Percentiles rank a stretch among this genome's conserved stretches.
These are phyloP conservation scores for Podospora pseudocomata DNA, from an alignment of 495 filamentous ascomycete genomes.

Conservation along the genomic window DNA sequence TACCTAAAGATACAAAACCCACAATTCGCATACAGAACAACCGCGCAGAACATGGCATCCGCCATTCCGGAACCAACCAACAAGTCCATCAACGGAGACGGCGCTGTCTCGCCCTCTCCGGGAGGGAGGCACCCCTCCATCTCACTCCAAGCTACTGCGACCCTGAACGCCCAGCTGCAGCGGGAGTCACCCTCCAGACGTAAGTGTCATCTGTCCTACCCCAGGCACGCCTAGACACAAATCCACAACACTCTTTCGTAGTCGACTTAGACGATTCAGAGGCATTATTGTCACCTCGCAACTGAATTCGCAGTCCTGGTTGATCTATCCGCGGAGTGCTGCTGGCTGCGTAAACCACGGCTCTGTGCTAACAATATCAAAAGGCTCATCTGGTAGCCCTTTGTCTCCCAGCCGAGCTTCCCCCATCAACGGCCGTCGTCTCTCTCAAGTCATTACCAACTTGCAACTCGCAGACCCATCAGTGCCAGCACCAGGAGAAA, in stretches of 20 bases:
- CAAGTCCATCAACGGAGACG: constrained; percentile 25
- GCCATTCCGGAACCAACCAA: constrained; percentile 44
- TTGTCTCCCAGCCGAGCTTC: constrained; percentile 51
- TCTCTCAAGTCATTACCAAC: constrained; percentile 69
- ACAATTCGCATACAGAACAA: not conserved
- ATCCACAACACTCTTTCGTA: not conserved
- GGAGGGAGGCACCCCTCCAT: constrained; percentile 51
- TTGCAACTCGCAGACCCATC: constrained; percentile 66
- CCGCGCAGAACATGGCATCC: constrained; percentile 28
- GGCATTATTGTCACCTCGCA: too few relatives aligned
- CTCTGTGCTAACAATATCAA: constrained; percentile 17
- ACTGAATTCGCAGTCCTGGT: too few relatives aligned
- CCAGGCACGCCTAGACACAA: not conserved
- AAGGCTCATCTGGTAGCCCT: constrained; percentile 55
- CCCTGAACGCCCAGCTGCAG: constrained; percentile 67
- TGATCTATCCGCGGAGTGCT: too few relatives aligned
- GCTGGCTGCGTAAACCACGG: not conserved
- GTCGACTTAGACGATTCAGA: too few relatives aligned
- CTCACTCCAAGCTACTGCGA: constrained; percentile 64
- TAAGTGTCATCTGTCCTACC: constrained; percentile 24
- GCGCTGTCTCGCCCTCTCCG: constrained; percentile 52
- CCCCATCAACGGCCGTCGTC: constrained; percentile 56
- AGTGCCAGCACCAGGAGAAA: constrained; percentile 59
- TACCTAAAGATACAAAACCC: not conserved
- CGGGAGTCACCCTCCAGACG: constrained; percentile 57